phyloP scores from a whole-genome alignment of 257 asterid species.

The Solanum commersonii region DNA sequence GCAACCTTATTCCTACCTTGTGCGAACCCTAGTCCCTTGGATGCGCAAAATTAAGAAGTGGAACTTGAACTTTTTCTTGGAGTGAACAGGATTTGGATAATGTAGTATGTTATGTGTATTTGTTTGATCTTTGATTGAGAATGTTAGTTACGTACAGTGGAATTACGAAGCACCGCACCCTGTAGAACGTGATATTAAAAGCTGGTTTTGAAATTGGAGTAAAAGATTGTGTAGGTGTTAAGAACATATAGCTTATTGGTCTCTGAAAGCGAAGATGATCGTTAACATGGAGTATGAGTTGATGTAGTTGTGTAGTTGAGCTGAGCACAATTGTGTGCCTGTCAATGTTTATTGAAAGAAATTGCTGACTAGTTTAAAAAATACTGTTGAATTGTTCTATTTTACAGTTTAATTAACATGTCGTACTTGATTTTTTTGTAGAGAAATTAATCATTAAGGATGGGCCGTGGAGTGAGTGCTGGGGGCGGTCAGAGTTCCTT shows the following conservation, averaged over 20 bases:
- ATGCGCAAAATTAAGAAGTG: background rate
- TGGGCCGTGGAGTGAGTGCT: conserved; percentile 82
- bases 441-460: conserved; percentile 9
- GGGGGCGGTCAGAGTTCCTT: conserved; percentile 90
- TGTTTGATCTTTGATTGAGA: background rate
- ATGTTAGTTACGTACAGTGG: background rate
- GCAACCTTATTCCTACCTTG: background rate
- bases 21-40: background rate
- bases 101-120: background rate
- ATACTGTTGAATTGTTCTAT: background rate
- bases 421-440: background rate
- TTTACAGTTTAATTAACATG: background rate
- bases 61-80: background rate
- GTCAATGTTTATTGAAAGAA: background rate
- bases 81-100: background rate
- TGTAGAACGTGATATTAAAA: background rate
- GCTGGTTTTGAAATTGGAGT: background rate
- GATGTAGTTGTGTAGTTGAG: background rate
- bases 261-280: background rate
- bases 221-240: background rate
- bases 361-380: background rate
- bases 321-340: background rate
- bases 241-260: background rate
- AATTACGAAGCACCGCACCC: background rate
- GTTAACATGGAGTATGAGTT: background rate